phyloP scores from a whole-genome alignment of 306 rosid genomes.

The Prunus fruticosa region DNA sequence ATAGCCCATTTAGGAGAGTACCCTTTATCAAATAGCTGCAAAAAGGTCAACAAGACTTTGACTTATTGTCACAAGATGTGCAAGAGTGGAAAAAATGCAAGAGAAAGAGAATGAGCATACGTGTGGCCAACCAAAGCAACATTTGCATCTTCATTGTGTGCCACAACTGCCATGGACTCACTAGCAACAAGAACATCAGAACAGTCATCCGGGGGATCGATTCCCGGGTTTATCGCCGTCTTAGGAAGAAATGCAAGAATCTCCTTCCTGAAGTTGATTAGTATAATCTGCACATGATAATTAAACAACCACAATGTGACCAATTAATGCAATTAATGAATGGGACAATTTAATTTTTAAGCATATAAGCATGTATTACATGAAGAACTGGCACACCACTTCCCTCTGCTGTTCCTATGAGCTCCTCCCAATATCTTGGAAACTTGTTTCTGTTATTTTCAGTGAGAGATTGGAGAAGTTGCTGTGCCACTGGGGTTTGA shows the following conservation, averaged over 20 bases:
- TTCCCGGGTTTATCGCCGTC: constrained; percentile 11
- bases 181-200: constrained; percentile 69
- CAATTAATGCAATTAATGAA: neutral
- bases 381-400: constrained; percentile 67
- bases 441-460: constrained; percentile 46
- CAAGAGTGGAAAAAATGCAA: neutral
- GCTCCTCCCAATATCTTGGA: constrained; percentile 73
- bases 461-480: constrained; percentile 51
- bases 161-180: constrained; percentile 71
- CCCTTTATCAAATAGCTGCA: constrained; percentile 76
- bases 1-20: constrained; percentile 45
- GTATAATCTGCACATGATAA: constrained; percentile 51
- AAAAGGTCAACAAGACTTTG: neutral
- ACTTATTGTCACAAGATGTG: neutral
- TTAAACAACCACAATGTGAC: neutral
- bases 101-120: constrained; percentile 30
- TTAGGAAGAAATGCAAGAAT: constrained; percentile 71
- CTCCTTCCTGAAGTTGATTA: constrained; percentile 82
- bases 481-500: constrained; percentile 39
- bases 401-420: constrained; percentile 65
- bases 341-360: neutral
- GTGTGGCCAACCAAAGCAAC: constrained; percentile 74
- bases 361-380: constrained; percentile 44
- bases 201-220: constrained; percentile 57
- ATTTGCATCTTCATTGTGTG: constrained; percentile 91